Evolutionary conservation across 1,284 basidiomycete species (phyloP).

Genomic region (Rhodotorula sp.): DNA sequence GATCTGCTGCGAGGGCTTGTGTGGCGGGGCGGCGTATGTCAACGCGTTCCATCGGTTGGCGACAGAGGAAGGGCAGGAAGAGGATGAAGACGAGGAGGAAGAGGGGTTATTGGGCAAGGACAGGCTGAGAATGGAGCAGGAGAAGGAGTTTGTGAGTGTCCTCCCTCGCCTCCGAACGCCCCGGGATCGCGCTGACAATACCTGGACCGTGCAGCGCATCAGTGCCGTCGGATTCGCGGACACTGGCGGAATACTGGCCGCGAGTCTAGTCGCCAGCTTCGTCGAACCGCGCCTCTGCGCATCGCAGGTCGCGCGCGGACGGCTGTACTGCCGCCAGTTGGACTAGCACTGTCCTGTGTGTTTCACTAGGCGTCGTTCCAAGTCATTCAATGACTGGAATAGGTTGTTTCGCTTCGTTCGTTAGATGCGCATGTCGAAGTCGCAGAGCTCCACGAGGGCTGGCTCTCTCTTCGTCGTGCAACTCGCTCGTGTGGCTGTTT

Average conservation of each 20-base stretch:
- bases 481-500: background rate
- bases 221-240: slow-evolving; percentile 43
- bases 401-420: background rate
- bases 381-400: background rate
- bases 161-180: background rate
- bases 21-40: slow-evolving; percentile 43
- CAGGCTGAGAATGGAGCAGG: slow-evolving; percentile 14
- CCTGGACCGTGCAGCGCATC: slow-evolving; percentile 17
- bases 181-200: no score
- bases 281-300: slow-evolving; percentile 23
- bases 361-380: no score
- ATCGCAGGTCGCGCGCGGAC: slow-evolving; percentile 9
- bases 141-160: slow-evolving; percentile 36
- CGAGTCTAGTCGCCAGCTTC: slow-evolving; percentile 7
- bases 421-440: background rate
- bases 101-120: background rate
- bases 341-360: background rate
- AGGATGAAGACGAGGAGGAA: background rate
- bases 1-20: slow-evolving; percentile 42
- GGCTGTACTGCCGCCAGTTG: slow-evolving; percentile 20
- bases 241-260: slow-evolving; percentile 23
- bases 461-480: background rate
- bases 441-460: background rate
- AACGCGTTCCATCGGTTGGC: slow-evolving; percentile 41
- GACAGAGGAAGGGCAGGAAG: slow-evolving; percentile 23